Evolutionary conservation across 495 filamentous ascomycete genomes (phyloP), one percentile per base, ranked within the genome.

Genomic region (Xylaria intraflava): DNA sequence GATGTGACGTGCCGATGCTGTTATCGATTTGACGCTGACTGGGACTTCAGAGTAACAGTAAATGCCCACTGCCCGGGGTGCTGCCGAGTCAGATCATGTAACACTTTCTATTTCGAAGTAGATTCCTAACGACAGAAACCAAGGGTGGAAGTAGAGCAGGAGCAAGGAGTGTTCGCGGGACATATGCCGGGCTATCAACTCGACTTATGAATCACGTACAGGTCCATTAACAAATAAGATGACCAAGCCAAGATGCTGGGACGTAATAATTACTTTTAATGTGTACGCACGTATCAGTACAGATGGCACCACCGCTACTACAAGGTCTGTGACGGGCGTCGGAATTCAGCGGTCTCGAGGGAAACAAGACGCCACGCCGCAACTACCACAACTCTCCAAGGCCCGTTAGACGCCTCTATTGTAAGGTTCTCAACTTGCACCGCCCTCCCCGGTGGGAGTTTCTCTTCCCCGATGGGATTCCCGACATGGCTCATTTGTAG

Each of bases 281-380:
- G 14, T 39, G 33, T 35, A 29, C 29, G 38, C 17, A 43, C 43
- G 1, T 50, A 51, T 51, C 48, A 41, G 41, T 51, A 51, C 39
- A 51, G 39, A 40, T 14, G 29, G 29, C 16, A 47, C 45, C 29
- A 9, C 11, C 45, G 10, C 45, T 8, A 14, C 16, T 4, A 5
- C 2, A 9, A 19, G 6, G 16, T 46, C 10, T 19, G 43, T n/a
- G 8, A 46, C 26, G 30, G 24, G 27, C n/a, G n/a, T n/a, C n/a
- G n/a, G n/a, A n/a, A n/a, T n/a, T 16, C n/a, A 19, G 27, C 30
- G 16, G 24, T 8, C 5, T 46, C 6, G 2, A 17, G 16, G 20
- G 26, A 9, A 30, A 27, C n/a, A n/a, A n/a, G n/a, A n/a, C n/a
- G n/a, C n/a, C n/a, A n/a, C n/a, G n/a, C n/a, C n/a, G n/a, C n/a